These are phyloP conservation scores for Allium fistulosum DNA, from an alignment of 106 monocot genomes.

Conservation along the genomic window DNA sequence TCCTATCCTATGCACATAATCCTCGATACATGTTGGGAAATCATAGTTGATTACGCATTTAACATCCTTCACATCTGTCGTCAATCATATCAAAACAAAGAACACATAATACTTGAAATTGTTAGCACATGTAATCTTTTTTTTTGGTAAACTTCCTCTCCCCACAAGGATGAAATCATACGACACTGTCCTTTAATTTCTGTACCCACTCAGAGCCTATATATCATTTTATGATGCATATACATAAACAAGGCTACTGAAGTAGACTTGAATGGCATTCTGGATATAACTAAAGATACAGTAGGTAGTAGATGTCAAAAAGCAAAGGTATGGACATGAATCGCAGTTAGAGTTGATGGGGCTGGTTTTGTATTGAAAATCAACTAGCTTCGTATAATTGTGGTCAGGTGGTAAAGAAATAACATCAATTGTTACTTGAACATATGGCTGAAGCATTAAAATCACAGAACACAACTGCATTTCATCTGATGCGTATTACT, in stretches of 20 bases:
- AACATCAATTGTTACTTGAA: conserved; percentile 28
- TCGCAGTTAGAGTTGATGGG: conserved; percentile 30
- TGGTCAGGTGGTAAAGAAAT: conserved; percentile 41
- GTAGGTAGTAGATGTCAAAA: too few relatives aligned
- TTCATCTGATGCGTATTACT: too few relatives aligned
- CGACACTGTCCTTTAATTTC: neutral
- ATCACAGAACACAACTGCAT: too few relatives aligned
- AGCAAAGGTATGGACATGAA: neutral
- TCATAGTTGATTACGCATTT: conserved; percentile 99
- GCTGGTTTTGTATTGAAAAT: conserved; percentile 28
- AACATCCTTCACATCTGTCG: conserved; percentile 97
- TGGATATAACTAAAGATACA: neutral
- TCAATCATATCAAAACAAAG: conserved; percentile 4
- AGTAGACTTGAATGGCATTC: conserved; percentile 6
- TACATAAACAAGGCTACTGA: too few relatives aligned
- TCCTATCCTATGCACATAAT: conserved; percentile 97
- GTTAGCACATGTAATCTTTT: neutral
- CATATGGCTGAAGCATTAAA: conserved; percentile 3
- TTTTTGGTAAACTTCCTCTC: neutral
- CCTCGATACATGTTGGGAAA: conserved; percentile 86
- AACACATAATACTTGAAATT: neutral
- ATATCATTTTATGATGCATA: neutral
- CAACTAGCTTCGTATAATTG: conserved; percentile 55
- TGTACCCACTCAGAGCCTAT: conserved; percentile 4
- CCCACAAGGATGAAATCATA: conserved; percentile 10